A percentile compares a stretch with the other conserved stretches of the same genome.
phyloP scores from a whole-genome alignment of 768 basidiomycete species.

The Suillus tomentosus region DNA sequence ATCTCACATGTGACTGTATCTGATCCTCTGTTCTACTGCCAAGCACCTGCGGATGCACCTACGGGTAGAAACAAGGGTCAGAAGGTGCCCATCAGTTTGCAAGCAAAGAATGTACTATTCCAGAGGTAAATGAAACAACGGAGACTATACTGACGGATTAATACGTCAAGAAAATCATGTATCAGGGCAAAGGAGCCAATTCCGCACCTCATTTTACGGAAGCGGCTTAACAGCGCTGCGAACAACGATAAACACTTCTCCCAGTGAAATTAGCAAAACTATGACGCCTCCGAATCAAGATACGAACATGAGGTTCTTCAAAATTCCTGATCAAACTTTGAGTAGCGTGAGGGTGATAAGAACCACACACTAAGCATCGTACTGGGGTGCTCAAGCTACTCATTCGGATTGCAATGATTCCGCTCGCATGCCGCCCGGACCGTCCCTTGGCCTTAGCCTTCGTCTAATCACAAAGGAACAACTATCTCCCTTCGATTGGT shows the following conservation, averaged over 20 bases:
- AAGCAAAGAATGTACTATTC: background rate
- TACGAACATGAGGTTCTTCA: constrained; percentile 2
- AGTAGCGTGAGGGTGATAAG: constrained; percentile 6
- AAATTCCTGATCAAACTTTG: constrained; percentile 3
- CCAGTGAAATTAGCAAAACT: background rate
- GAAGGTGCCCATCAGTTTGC: background rate
- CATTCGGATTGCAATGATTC: background rate
- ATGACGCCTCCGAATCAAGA: background rate
- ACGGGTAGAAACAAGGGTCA: background rate
- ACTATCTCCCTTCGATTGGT: background rate
- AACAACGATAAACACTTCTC: constrained; percentile 3
- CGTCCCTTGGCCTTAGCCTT: background rate
- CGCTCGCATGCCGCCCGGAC: constrained; percentile 3
- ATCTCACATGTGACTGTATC: constrained; percentile 1
- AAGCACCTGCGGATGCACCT: background rate
- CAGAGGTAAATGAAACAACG: background rate
- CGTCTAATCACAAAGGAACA: background rate
- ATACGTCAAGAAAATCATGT: constrained; percentile 5
- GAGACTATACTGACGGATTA: background rate
- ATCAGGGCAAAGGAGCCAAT: background rate
- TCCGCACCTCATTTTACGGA: constrained; percentile 1
- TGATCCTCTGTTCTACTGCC: constrained; percentile 1
- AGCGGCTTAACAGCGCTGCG: constrained; percentile 3
- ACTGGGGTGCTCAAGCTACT: constrained; percentile 2
- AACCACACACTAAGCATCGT: constrained; percentile 3